phyloP scores from a whole-genome alignment of 441 rosid species.

The Pelargonium myrrhifolium region DNA sequence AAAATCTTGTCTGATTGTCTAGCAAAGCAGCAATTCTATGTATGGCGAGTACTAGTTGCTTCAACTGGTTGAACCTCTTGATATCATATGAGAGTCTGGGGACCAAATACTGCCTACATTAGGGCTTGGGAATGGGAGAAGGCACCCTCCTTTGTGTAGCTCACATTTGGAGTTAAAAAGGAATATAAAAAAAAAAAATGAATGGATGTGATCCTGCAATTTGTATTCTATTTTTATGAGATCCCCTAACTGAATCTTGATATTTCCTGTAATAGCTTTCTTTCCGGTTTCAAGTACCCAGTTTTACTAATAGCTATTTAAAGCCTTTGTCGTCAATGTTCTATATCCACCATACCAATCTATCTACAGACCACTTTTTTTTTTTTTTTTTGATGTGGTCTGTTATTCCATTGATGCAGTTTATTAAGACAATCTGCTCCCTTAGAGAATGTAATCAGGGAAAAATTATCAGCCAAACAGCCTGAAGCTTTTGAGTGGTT shows the following conservation, averaged over 20 bases:
- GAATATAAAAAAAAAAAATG: neutral
- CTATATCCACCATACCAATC: neutral
- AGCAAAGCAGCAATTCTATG: neutral
- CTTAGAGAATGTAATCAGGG: slow-evolving; percentile 76
- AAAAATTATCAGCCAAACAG: slow-evolving; percentile 66
- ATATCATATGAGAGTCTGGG: neutral
- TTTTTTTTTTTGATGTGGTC: slow-evolving; percentile 10
- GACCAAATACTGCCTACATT: neutral
- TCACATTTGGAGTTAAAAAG: neutral
- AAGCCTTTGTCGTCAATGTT: neutral
- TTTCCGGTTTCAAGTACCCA: neutral
- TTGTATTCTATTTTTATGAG: neutral
- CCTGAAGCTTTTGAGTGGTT: slow-evolving; percentile 81
- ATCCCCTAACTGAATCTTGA: neutral
- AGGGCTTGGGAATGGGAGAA: neutral
- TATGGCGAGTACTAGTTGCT: neutral
- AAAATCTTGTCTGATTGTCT: neutral
- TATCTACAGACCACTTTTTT: no score
- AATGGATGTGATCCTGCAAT: neutral
- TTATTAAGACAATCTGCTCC: slow-evolving; percentile 75
- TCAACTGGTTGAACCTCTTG: neutral
- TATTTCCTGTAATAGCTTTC: neutral
- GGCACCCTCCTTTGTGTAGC: neutral
- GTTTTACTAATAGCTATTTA: slow-evolving; percentile 3
- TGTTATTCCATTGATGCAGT: slow-evolving; percentile 41